Conservation (phyloP, 805 yeast species). For the Ogataea methylovora region DNA sequence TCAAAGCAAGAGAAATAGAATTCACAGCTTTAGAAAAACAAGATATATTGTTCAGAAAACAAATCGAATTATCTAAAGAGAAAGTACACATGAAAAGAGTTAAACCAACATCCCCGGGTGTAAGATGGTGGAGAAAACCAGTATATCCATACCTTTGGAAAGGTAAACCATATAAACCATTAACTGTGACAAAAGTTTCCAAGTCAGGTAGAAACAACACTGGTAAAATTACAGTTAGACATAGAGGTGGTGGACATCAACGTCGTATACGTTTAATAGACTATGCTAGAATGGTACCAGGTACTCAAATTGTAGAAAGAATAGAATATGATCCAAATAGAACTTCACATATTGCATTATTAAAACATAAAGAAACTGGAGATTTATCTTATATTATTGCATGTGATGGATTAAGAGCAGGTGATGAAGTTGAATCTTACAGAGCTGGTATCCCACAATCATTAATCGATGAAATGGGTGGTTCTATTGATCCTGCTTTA, state of each 20-base stretch:
- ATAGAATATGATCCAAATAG: slow-evolving; percentile 96
- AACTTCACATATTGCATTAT: slow-evolving; percentile 84
- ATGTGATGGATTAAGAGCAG: slow-evolving; percentile 86
- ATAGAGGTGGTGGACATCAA: slow-evolving; percentile 95
- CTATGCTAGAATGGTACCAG: slow-evolving; percentile 56
- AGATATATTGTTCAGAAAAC: slow-evolving; percentile 64
- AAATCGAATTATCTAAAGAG: slow-evolving; percentile 64
- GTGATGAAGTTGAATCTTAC: slow-evolving; percentile 85
- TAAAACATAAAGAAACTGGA: slow-evolving; percentile 56
- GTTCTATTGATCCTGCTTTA: slow-evolving; percentile 86
- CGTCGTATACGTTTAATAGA: slow-evolving; percentile 82
- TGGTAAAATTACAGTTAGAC: slow-evolving; percentile 87
- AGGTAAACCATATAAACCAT: slow-evolving; percentile 70
- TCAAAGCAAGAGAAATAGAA: slow-evolving; percentile 30
- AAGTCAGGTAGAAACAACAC: slow-evolving; percentile 85
- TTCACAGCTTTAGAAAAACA: slow-evolving; percentile 73
- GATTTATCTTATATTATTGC: slow-evolving; percentile 78
- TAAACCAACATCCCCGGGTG: slow-evolving; percentile 80
- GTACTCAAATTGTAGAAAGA: slow-evolving; percentile 73
- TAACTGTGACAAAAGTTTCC: slow-evolving; percentile 66
- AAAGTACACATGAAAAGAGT: slow-evolving; percentile 64
- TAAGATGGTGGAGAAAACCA: slow-evolving; percentile 85
- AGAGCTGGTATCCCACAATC: slow-evolving; percentile 80
- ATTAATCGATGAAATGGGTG: slow-evolving; percentile 78
- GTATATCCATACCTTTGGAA: slow-evolving; percentile 80